Evolutionary conservation across 2,329 filamentous ascomycete species (phyloP), one percentile per base, ranked within the genome.

Genomic region (Aspergillus clavatus): DNA sequence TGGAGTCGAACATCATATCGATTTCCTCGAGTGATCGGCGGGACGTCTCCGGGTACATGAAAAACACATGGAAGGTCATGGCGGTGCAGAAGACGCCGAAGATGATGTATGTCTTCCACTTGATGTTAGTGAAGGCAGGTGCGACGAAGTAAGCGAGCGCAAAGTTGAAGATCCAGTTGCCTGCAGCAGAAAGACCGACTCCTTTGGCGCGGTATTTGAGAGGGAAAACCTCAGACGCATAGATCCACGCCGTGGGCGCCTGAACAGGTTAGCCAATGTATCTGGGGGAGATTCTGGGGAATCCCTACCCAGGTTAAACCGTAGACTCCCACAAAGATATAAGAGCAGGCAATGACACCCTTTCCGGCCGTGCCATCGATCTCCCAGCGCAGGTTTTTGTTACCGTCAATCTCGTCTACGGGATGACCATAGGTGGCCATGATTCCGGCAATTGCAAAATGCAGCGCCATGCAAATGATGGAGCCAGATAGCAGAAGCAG

Each of bases 11-110:
- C 48, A 89, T 80, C 11, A 82, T 75, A 52, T 87, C 84, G 64
- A 89, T 83, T 64, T 90, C 85, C 60, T 90, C 86, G 0, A 90
- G 77, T 0, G 83, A 82, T 60, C 80, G 83, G 12, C 83, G 82
- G 33, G 80, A 79, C 0, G 85, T 89, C 66, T 89, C 79, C 0
- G 83, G 84, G 46, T 81, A 83, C 24, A 73, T 68, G 54, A 89
- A 73, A 63, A 80, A 79, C 59, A 86, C 81, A 62, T 89, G 84
- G 41, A 89, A 62, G 31, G 82, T 81, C 57, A 86, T 85, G 5
- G 75, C 75, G 1, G 75, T 77, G 60, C 86, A 87, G 71, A 89
- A 88, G 4, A 83, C 76, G 1, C 78, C 87, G 59, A 91, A 91
- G 53, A 91, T 77, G 63, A 89, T 80, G 68, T 89, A 90, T 49